These are phyloP conservation scores for Penicillium decumbens DNA, from an alignment of 2,329 filamentous ascomycete species.

Conservation along the genomic window DNA sequence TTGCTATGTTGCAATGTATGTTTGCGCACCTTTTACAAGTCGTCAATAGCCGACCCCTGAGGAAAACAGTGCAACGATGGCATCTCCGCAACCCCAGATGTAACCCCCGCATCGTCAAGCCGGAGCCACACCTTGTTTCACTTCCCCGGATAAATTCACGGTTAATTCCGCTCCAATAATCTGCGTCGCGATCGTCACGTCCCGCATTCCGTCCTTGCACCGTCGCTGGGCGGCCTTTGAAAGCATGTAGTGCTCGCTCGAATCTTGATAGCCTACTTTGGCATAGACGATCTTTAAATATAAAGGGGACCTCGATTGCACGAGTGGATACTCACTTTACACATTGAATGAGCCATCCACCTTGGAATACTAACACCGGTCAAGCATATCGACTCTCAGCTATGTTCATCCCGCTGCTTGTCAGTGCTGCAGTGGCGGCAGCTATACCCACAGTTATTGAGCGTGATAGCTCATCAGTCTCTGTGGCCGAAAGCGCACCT, in stretches of 20 bases:
- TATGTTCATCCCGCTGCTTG: conserved; percentile 11
- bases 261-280: conserved; percentile 7
- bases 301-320: not conserved
- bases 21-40: not conserved
- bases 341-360: not conserved
- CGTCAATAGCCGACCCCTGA: conserved; percentile 14
- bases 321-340: not conserved
- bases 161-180: conserved; percentile 6
- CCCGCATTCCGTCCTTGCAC: not conserved
- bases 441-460: conserved; percentile 7
- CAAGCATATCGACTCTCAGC: not conserved
- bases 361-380: too few relatives aligned
- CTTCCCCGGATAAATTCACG: not conserved
- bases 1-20: not conserved
- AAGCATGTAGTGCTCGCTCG: not conserved
- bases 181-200: not conserved
- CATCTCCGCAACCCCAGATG: conserved; percentile 13
- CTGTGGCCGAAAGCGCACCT: conserved; percentile 8
- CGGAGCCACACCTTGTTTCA: not conserved
- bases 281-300: not conserved
- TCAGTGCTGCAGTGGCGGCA: conserved; percentile 7
- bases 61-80: conserved; percentile 9
- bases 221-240: conserved; percentile 13
- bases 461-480: conserved; percentile 3
- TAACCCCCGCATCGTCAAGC: conserved; percentile 17